Conservation (phyloP, 2,329 filamentous ascomycete genomes). For the Fusarium nodosum region DNA sequence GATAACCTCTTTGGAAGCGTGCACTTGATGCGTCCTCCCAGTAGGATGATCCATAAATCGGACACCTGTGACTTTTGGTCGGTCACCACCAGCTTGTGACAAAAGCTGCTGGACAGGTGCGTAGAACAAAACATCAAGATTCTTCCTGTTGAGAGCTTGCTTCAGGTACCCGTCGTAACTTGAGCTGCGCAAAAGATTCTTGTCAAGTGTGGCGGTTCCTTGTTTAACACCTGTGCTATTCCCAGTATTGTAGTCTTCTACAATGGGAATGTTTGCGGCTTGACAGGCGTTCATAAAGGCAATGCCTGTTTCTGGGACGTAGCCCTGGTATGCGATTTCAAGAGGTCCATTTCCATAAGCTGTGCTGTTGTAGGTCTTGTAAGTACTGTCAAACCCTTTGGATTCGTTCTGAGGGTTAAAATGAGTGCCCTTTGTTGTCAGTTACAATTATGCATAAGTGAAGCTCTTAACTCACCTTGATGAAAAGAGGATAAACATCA, state of each 20-base stretch:
- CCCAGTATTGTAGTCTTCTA: conserved; percentile 11
- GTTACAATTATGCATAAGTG: accelerated
- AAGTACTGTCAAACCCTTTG: conserved; percentile 9
- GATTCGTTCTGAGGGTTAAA: conserved; percentile 23
- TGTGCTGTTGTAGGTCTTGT: conserved; percentile 8
- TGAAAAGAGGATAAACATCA: conserved; percentile 10
- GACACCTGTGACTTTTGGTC: conserved; percentile 1
- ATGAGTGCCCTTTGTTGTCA: conserved; percentile 1
- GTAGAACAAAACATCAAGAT: conserved; percentile 8
- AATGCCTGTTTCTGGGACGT: conserved; percentile 15
- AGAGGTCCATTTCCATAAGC: conserved; percentile 16
- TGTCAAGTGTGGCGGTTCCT: conserved; percentile 15
- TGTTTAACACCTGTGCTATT: conserved; percentile 20
- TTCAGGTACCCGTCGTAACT: conserved; percentile 24
- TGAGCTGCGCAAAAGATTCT: conserved; percentile 9
- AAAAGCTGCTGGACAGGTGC: conserved; percentile 19
- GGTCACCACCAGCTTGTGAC: neutral
- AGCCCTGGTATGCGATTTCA: conserved; percentile 14
- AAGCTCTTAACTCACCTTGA: neutral
- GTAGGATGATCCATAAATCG: conserved; percentile 15
- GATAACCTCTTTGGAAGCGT: conserved; percentile 9
- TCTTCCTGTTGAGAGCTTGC: neutral
- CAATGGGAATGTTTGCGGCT: conserved; percentile 4
- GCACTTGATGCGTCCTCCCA: conserved; percentile 2
- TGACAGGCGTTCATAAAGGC: conserved; percentile 21